A percentile compares a stretch with the other conserved stretches of the same genome.
Conservation (phyloP, 2,329 filamentous ascomycete genomes). For the Phialemonium atrogriseum region DNA sequence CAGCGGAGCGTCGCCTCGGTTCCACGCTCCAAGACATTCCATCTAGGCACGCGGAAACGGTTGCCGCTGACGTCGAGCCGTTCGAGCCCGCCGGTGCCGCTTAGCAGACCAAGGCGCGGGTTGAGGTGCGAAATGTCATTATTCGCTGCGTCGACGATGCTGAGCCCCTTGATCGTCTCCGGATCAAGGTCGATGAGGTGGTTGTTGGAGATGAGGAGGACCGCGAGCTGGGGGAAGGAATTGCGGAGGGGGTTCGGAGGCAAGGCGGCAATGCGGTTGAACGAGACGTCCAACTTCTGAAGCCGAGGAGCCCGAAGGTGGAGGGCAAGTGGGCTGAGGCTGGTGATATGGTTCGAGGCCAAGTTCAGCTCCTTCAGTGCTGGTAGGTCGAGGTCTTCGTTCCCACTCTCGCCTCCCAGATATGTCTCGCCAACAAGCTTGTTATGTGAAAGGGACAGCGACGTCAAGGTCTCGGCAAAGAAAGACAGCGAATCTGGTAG, state of each 20-base stretch:
- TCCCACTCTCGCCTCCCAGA: constrained; percentile 32
- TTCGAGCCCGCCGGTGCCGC: constrained; percentile 51
- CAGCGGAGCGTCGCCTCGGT: constrained; percentile 78
- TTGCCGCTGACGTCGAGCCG: constrained; percentile 75
- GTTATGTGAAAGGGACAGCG: constrained; percentile 70
- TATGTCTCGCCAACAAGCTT: constrained; percentile 57
- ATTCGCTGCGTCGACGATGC: constrained; percentile 69
- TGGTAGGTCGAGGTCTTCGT: constrained; percentile 59
- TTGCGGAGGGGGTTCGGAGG: constrained; percentile 50
- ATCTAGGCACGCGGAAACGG: constrained; percentile 77
- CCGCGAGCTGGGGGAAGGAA: constrained; percentile 60
- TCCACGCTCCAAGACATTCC: constrained; percentile 75
- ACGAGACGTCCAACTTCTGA: constrained; percentile 69
- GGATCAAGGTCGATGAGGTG: constrained; percentile 65
- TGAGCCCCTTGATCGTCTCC: constrained; percentile 64
- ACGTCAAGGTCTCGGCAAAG: constrained; percentile 61
- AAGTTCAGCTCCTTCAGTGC: constrained; percentile 71
- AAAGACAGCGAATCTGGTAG: constrained; percentile 66
- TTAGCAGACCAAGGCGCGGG: constrained; percentile 70
- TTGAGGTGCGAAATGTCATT: constrained; percentile 82
- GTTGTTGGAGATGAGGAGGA: constrained; percentile 73
- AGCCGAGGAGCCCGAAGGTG: constrained; percentile 67
- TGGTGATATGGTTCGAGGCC: constrained; percentile 63
- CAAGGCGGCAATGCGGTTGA: constrained; percentile 69
- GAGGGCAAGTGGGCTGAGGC: constrained; percentile 55